These are phyloP conservation scores for Ceratobasidium papillatum DNA, from an alignment of 1,284 basidiomycete genomes.

Conservation along the genomic window DNA sequence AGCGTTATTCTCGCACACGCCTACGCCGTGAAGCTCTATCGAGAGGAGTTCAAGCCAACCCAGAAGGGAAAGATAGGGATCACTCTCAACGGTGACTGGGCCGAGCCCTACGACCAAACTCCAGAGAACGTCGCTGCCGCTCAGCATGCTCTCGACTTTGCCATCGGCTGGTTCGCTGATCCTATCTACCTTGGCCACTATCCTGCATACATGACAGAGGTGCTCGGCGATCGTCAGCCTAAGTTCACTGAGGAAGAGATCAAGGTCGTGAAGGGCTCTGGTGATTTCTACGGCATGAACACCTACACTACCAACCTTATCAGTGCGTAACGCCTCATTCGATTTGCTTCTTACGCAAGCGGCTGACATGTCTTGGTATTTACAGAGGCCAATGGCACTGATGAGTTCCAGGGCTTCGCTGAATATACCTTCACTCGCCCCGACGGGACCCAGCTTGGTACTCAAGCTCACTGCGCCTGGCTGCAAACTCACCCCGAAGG, in stretches of 20 bases:
- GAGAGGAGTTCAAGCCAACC: slow-evolving; percentile 63
- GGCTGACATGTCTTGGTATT: not conserved
- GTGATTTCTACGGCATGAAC: slow-evolving; percentile 77
- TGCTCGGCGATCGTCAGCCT: slow-evolving; percentile 72
- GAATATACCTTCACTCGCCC: slow-evolving; percentile 68
- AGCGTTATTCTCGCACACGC: slow-evolving; percentile 75
- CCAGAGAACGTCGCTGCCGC: slow-evolving; percentile 70
- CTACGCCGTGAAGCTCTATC: slow-evolving; percentile 69
- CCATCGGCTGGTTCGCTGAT: slow-evolving; percentile 68
- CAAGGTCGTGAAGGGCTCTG: slow-evolving; percentile 69
- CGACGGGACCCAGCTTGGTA: slow-evolving; percentile 73
- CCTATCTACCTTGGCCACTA: slow-evolving; percentile 79
- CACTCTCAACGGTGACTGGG: slow-evolving; percentile 77
- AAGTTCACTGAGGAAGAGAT: slow-evolving; percentile 70
- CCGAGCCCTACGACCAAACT: slow-evolving; percentile 70
- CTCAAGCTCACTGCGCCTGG: slow-evolving; percentile 71
- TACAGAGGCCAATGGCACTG: slow-evolving; percentile 66
- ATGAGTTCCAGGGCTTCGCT: slow-evolving; percentile 72
- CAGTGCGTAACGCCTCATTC: slow-evolving; percentile 56
- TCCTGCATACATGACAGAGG: slow-evolving; percentile 67
- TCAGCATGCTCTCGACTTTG: slow-evolving; percentile 70
- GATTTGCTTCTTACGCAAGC: slow-evolving; percentile 18
- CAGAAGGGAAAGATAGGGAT: slow-evolving; percentile 75
- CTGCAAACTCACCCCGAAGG: slow-evolving; percentile 69
- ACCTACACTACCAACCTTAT: slow-evolving; percentile 77